Percentiles rank a stretch among this genome's conserved stretches.
These are phyloP conservation scores for Tothia fuscella DNA, from an alignment of 2,329 filamentous ascomycete genomes.

Conservation along the genomic window DNA sequence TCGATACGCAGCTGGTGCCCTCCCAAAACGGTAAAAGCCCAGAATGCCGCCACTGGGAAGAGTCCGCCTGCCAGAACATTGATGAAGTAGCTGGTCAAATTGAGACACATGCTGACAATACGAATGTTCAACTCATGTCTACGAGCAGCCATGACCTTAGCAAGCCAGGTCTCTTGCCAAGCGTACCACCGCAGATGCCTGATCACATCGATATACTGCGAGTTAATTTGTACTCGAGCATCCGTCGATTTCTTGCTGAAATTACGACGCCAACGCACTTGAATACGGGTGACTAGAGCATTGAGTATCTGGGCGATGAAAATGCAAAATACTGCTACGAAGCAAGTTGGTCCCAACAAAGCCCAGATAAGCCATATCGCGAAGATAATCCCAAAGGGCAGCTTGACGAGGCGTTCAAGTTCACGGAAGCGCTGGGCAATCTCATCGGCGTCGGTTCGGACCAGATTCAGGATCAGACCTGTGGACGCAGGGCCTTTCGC, in stretches of 20 bases:
- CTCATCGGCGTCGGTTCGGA: slow-evolving; percentile 65
- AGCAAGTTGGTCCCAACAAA: slow-evolving; percentile 68
- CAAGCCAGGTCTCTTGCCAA: slow-evolving; percentile 67
- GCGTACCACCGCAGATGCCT: slow-evolving; percentile 72
- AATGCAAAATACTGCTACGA: slow-evolving; percentile 61
- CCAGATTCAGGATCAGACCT: slow-evolving; percentile 80
- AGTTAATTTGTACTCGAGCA: slow-evolving; percentile 63
- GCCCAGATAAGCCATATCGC: slow-evolving; percentile 63
- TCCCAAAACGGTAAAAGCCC: slow-evolving; percentile 63
- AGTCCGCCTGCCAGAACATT: slow-evolving; percentile 61
- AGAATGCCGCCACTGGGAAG: slow-evolving; percentile 72
- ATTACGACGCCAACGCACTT: slow-evolving; percentile 54
- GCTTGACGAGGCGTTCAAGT: slow-evolving; percentile 58
- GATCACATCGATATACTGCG: slow-evolving; percentile 79
- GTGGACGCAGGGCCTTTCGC: slow-evolving; percentile 57
- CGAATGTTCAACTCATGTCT: slow-evolving; percentile 54
- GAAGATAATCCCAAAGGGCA: slow-evolving; percentile 62
- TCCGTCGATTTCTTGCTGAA: slow-evolving; percentile 63
- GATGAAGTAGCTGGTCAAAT: slow-evolving; percentile 51
- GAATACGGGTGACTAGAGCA: slow-evolving; percentile 49
- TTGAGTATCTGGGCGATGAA: slow-evolving; percentile 59
- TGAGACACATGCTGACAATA: slow-evolving; percentile 52
- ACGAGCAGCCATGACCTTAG: slow-evolving; percentile 54
- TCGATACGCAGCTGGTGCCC: slow-evolving; percentile 60
- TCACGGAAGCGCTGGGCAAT: slow-evolving; percentile 79